A percentile compares a stretch with the other conserved stretches of the same genome.
phyloP scores from a whole-genome alignment of 1,284 basidiomycete species.

The Moesziomyces globuligerus region DNA sequence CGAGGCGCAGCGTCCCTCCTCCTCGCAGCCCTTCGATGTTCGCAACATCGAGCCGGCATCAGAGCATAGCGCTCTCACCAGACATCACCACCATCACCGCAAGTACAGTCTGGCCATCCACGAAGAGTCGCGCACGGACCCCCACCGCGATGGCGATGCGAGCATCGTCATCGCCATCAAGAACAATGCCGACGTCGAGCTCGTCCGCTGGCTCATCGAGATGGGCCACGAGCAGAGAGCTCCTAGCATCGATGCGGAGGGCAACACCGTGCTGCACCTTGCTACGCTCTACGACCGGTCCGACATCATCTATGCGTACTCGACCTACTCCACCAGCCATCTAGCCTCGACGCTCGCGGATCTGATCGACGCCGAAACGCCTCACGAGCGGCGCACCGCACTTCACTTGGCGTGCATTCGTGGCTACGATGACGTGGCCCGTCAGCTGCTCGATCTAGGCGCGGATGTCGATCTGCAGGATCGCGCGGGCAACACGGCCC shows the following conservation, averaged over 20 bases:
- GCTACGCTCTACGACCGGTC: constrained; percentile 50
- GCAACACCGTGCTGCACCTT: constrained; percentile 48
- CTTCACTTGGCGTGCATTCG: constrained; percentile 86
- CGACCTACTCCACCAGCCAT: constrained; percentile 30
- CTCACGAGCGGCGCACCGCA: constrained; percentile 76
- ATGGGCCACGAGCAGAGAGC: constrained; percentile 53
- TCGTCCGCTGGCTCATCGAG: constrained; percentile 61
- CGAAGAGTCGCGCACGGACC: constrained; percentile 10
- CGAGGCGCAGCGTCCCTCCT: constrained; percentile 28
- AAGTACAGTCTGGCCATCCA: constrained; percentile 37
- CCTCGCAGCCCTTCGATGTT: constrained; percentile 40
- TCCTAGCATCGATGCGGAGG: constrained; percentile 35
- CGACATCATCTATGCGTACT: constrained; percentile 50
- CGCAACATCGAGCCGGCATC: constrained; percentile 29
- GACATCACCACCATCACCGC: constrained; percentile 24
- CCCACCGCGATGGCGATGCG: constrained; percentile 9
- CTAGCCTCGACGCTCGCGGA: constrained; percentile 22
- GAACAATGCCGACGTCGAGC: constrained; percentile 46
- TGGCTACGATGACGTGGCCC: constrained; percentile 85
- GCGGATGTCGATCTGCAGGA: constrained; percentile 89
- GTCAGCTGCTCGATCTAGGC: constrained; percentile 87
- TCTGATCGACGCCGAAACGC: constrained; percentile 32
- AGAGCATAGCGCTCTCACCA: constrained; percentile 4
- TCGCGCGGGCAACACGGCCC: constrained; percentile 86
- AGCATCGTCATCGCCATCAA: constrained; percentile 55